Percentiles rank a stretch among this genome's conserved stretches.
Evolutionary conservation across 2,329 filamentous ascomycete species (phyloP).

Genomic region (Mollisia scopiformis): DNA sequence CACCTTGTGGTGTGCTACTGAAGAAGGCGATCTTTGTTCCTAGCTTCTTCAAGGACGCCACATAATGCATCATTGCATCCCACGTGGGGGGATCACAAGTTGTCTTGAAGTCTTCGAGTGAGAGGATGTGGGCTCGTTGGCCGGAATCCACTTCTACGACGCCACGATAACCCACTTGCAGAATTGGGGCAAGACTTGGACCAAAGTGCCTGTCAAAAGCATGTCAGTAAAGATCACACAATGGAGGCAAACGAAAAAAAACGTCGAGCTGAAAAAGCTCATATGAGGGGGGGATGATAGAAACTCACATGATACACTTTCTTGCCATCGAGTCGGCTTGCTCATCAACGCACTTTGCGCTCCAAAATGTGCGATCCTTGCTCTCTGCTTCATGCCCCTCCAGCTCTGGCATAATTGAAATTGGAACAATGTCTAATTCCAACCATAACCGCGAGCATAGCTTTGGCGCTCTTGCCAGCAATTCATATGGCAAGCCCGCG

Average conservation of each 20-base stretch:
- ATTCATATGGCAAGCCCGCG: conserved; percentile 64
- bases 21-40: conserved; percentile 65
- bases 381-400: conserved; percentile 36
- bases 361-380: conserved; percentile 49
- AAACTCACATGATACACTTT: conserved; percentile 74
- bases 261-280: neutral
- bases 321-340: conserved; percentile 81
- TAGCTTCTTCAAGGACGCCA: conserved; percentile 53
- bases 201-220: conserved; percentile 64
- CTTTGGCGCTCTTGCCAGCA: conserved; percentile 62
- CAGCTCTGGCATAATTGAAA: conserved; percentile 59
- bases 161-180: conserved; percentile 62
- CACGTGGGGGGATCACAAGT: conserved; percentile 58
- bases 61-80: conserved; percentile 58
- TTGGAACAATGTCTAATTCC: conserved; percentile 75
- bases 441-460: conserved; percentile 75
- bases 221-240: neutral
- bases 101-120: conserved; percentile 52
- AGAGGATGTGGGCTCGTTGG: conserved; percentile 52
- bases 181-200: conserved; percentile 69
- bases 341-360: conserved; percentile 70
- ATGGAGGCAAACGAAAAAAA: neutral
- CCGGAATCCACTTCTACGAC: conserved; percentile 60
- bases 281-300: too few relatives aligned
- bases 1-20: conserved; percentile 66